Evolutionary conservation across 2,329 filamentous ascomycete species (phyloP), one percentile per base, ranked within the genome.

Genomic region (Talaromyces funiculosus): DNA sequence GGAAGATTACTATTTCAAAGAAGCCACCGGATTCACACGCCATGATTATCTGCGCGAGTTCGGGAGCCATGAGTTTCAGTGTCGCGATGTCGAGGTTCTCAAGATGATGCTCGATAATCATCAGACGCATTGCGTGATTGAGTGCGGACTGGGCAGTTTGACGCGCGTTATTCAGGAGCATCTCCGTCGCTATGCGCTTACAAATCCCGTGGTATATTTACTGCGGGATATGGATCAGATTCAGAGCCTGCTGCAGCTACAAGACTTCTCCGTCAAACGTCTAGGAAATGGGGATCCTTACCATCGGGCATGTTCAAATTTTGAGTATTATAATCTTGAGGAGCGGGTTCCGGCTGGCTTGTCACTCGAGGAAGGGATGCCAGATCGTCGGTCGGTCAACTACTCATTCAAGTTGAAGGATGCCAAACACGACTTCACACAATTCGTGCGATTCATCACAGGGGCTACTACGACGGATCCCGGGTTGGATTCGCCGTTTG

Each of bases 401-500:
- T 77, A 79, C 57, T 79, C 78, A 7, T 81, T 80, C 63, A 79
- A 78, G 60, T 66, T 81, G 16, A 79, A 79, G 66, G 75, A 81
- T 61, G 82, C 78, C 43, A 85, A 85, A 64, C 81, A 85, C 62
- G 84, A 86, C 63, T 85, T 86, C 63, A 82, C 81, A 1, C 78
- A 76, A 9, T 86, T 85, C 64, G 78, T 86, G 16, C 82, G 84
- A 63, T 79, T 83, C 55, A 76, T 86, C 40, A 83, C 81, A 5
- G 83, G 83, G 1, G 78, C 80, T 54, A 77, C 79, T 29, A 74
- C 82, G 22, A 79, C 80, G 9, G 76, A 80, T 61, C 80, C 80
- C 3, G 82, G 79, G 67, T 75, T 83, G 40, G 81, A 84, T 66
- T 86, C 84, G 60, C 84, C 84, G 1, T 86, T 86, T 66, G 84